A percentile compares a stretch with the other conserved stretches of the same genome.
These are phyloP conservation scores for Eimeria brunetti DNA, from an alignment of 169 alveolate species.

Conservation along the genomic window DNA sequence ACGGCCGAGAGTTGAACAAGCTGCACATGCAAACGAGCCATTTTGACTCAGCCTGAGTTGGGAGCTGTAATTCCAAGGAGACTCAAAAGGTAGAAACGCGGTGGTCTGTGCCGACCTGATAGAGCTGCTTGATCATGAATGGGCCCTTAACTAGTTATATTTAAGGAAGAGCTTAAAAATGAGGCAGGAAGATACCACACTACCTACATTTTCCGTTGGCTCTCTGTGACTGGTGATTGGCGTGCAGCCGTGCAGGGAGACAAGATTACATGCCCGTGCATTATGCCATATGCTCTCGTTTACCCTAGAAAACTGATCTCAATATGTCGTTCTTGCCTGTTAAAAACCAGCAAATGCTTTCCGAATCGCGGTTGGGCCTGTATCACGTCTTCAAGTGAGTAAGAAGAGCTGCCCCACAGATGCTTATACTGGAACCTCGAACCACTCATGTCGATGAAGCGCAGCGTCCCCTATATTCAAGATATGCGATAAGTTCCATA, in stretches of 20 bases:
- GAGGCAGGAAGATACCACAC: background rate
- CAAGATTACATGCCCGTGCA: background rate
- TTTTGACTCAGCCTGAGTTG: background rate
- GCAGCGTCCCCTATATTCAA: background rate
- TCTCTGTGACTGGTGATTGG: background rate
- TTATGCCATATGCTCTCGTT: background rate
- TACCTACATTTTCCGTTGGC: background rate
- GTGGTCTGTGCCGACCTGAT: background rate
- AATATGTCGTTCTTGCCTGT: background rate
- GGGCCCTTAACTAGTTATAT: background rate
- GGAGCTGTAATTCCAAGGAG: background rate
- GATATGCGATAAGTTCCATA: background rate
- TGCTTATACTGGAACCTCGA: background rate
- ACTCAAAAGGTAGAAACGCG: background rate
- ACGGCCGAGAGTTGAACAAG: background rate
- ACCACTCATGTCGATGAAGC: background rate
- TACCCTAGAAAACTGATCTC: background rate
- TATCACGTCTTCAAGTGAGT: background rate
- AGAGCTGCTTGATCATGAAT: background rate
- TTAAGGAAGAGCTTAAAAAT: background rate
- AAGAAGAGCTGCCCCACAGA: background rate
- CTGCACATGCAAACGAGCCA: background rate
- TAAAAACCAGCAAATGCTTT: background rate
- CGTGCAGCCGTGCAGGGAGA: background rate
- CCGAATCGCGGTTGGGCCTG: background rate